Base-by-base conservation (phyloP, 371 early-diverging fungal species). In the Circinella minor region DNA sequence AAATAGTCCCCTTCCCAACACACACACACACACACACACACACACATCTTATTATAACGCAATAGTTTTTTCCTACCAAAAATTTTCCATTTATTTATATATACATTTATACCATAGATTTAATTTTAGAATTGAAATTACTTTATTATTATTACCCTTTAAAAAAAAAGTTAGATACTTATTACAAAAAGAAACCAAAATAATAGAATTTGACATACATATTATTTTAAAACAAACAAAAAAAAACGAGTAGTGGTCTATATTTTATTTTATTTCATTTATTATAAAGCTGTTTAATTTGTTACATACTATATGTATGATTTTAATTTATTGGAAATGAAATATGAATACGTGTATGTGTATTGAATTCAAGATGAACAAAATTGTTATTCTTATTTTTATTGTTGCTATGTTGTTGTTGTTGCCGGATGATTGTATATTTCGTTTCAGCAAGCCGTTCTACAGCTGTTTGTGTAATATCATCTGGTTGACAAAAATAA, bases 401-500 rank as follows among this genome's bases (percentile, higher is more conserved):
- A 43, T 27, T 27, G 27, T 27, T 27, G 27, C 1, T 6, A 20
- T 13, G 46, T 18, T 39, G 36, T 15, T n/a, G n/a, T 34, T 27
- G 4, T 54, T 54, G 51, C 27, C 49, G 17, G 43, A 9, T 43
- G 43, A 43, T 43, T 6, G 51, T 37, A 27, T 36, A 49, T 54
- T 54, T 65, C 8, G 43, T 36, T 0, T 15, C 51, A 14, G 51
- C 38, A 8, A 65, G 37, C 1, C 54, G 65, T 37, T 18, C 2
- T 20, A 65, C 36, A 18, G 65, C 54, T 18, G 9, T 27, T 14
- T 18, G 55, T 14, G 54, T 15, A 5, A 65, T 48, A 8, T 38
- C 34, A 49, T 65, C 65, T n/a, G 54, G 65, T 54, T 65, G 65
- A 4, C 48, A 51, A 54, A 34, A 65, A 54, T 57, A 57, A 13